Evolutionary conservation across 1,284 basidiomycete species (phyloP), one percentile per base, ranked within the genome.

Genomic region (Macrocystidia cucumis): DNA sequence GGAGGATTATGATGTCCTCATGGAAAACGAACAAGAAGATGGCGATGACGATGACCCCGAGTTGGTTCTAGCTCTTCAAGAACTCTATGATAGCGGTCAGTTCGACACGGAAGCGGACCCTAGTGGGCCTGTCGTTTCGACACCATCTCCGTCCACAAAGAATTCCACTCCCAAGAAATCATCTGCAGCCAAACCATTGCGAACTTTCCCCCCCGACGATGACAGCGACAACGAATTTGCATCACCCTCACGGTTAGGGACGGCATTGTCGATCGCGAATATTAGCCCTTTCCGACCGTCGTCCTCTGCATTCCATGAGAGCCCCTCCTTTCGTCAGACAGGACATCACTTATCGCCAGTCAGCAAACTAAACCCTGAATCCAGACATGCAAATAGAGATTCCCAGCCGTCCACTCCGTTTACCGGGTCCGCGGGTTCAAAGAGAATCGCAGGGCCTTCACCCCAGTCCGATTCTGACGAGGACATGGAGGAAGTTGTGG

Each of bases 231-330:
- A 58, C 11, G 57, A 64, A 20, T 55, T 69, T 18, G 60, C 65
- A 13, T 60, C 67, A 13, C 71, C 72, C 5, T 74, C 64, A 21
- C 64, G 77, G 14, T 56, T 85, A 14, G 74, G 75, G 44, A 81
- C 78, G 1, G 75, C 70, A 1, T 54, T 85, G 19, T 67, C 78
- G 7, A 74, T 84, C 28, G 82, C 70, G 4, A 74, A 73, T 36
- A 65, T 76, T 8, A 63, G 63, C 7, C 62, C 64, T 14, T 52
- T 55, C 17, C 63, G 55, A 16, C 50, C 47, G 8, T 46, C 41
- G 9, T 39, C 43, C 18, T 44, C 49, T 21, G 39, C 45, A n/a
- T n/a, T n/a, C n/a, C n/a, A n/a, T n/a, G n/a, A n/a, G n/a, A n/a
- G n/a, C n/a, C n/a, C n/a, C n/a, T n/a, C n/a, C n/a, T n/a, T n/a